Evolutionary conservation across 139 green algal species (phyloP).

Genomic region (Cymbomonas tetramitiformis): DNA sequence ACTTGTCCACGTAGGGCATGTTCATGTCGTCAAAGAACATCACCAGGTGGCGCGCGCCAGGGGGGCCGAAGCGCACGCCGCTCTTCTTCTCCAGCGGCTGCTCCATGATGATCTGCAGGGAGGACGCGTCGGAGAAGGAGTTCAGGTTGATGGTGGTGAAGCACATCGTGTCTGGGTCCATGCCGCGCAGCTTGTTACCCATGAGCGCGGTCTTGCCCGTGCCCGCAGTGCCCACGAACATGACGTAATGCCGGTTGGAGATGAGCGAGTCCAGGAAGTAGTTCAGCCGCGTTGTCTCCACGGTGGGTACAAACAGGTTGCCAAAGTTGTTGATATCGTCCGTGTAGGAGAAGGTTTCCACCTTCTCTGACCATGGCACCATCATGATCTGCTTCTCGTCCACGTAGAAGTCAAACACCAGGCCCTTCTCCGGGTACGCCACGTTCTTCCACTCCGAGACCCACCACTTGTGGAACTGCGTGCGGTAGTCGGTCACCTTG

Average conservation of each 20-base stretch:
- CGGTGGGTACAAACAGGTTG: slow-evolving; percentile 72
- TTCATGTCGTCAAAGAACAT: slow-evolving; percentile 88
- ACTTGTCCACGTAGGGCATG: slow-evolving; percentile 84
- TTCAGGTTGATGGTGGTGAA: slow-evolving; percentile 76
- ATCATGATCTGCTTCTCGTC: slow-evolving; percentile 50
- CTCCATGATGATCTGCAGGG: slow-evolving; percentile 39
- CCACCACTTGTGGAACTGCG: slow-evolving; percentile 71
- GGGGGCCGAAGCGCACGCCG: slow-evolving; percentile 69
- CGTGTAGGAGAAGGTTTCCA: slow-evolving; percentile 42
- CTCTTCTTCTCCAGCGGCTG: slow-evolving; percentile 24
- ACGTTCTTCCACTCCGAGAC: slow-evolving; percentile 55
- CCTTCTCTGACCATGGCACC: slow-evolving; percentile 53
- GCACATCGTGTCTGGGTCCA: slow-evolving; percentile 54
- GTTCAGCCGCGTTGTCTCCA: slow-evolving; percentile 64
- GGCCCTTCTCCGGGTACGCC: slow-evolving; percentile 53
- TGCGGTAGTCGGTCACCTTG: slow-evolving; percentile 65
- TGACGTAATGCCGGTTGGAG: slow-evolving; percentile 60
- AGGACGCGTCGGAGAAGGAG: slow-evolving; percentile 60
- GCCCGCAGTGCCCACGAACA: slow-evolving; percentile 73
- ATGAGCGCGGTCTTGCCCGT: slow-evolving; percentile 72
- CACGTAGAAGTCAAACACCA: slow-evolving; percentile 83
- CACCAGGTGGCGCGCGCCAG: slow-evolving; percentile 49
- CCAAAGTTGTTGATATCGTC: slow-evolving; percentile 25
- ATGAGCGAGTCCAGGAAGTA: slow-evolving; percentile 70
- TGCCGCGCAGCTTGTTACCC: slow-evolving; percentile 59